phyloP scores from a whole-genome alignment of 176 grass and related monocot species.

The bread wheat (Triticum aestivum) region IWGSC_CS_RefSeq_v2.1 NC_057798.1:205809091-205809590 shows the following conservation, averaged over 20 bases:
- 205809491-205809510: conserved; percentile 4
- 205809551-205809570: conserved; percentile 26
- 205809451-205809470: conserved; percentile 29
- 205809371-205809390: not conserved
- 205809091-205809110: conserved; percentile 24
- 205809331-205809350: not conserved
- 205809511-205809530: conserved; percentile 34
- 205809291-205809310: conserved; percentile 11
- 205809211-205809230: not conserved
- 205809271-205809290: not conserved
- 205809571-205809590: conserved; percentile 1
- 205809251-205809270: not conserved
- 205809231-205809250: not conserved
- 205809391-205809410: not conserved
- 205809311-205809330: not conserved
- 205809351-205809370: conserved; percentile 1
- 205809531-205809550: conserved; percentile 8
- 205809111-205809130: conserved; percentile 8
- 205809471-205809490: not conserved
- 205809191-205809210: not conserved
- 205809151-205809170: not conserved
- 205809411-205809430: not conserved
- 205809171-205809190: not conserved
- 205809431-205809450: conserved; percentile 20
- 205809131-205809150: not conserved